Percentiles rank a stretch among this genome's conserved stretches.
Evolutionary conservation across 805 yeast species (phyloP).

Genomic region (Lipomyces spencermartinsiae): DNA sequence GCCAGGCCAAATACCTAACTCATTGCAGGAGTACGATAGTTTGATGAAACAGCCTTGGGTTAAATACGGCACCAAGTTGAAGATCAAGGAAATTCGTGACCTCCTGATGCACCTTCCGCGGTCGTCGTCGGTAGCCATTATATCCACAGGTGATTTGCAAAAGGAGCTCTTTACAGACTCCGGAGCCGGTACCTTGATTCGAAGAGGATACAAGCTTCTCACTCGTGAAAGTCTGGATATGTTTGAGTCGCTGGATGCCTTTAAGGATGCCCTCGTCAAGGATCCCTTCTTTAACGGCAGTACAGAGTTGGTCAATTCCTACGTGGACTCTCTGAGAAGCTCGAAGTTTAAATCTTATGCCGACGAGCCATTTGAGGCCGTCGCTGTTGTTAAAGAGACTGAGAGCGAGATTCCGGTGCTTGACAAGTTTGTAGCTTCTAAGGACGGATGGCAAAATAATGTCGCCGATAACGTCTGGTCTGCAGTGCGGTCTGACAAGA

Average conservation of each 20-base stretch:
- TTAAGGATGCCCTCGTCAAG: slow-evolving; percentile 76
- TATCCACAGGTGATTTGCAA: slow-evolving; percentile 91
- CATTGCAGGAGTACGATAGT: slow-evolving; percentile 71
- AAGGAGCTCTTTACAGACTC: slow-evolving; percentile 97
- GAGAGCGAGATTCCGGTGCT: slow-evolving; percentile 64
- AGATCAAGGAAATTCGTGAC: slow-evolving; percentile 95
- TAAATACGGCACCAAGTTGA: slow-evolving; percentile 96
- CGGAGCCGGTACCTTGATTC: slow-evolving; percentile 98
- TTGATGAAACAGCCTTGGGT: slow-evolving; percentile 96
- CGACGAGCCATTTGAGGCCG: slow-evolving; percentile 93
- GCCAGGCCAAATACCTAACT: not conserved
- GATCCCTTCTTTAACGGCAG: slow-evolving; percentile 78
- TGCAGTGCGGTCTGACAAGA: slow-evolving; percentile 75
- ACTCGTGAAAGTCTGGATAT: slow-evolving; percentile 68
- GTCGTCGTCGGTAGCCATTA: slow-evolving; percentile 96
- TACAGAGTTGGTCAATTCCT: slow-evolving; percentile 76
- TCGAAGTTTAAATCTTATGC: slow-evolving; percentile 77
- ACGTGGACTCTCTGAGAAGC: slow-evolving; percentile 72
- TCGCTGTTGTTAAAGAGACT: slow-evolving; percentile 75
- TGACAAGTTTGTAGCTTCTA: slow-evolving; percentile 85
- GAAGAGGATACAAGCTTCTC: slow-evolving; percentile 92
- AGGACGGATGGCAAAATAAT: slow-evolving; percentile 95
- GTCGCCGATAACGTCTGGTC: slow-evolving; percentile 94
- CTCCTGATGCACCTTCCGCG: slow-evolving; percentile 92
- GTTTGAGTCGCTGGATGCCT: slow-evolving; percentile 63